A percentile compares a stretch with the other conserved stretches of the same genome.
Conservation (phyloP, 495 filamentous ascomycete species). For the Penicillium atrosanguineum region DNA sequence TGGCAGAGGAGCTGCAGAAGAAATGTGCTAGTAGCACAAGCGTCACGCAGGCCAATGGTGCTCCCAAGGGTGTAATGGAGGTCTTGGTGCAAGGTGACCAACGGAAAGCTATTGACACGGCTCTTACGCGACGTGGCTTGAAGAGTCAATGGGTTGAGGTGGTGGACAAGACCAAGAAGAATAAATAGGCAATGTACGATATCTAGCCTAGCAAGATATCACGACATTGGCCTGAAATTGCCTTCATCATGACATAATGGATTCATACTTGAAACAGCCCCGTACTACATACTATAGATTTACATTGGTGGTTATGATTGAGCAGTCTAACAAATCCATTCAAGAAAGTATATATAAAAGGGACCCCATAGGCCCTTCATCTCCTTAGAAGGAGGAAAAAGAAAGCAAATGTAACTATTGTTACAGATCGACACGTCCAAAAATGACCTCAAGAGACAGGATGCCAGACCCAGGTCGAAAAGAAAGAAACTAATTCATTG, state of each 20-base stretch:
- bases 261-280: too few species aligned
- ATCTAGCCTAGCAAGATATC: neutral
- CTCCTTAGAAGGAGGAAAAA: slow-evolving; percentile 11
- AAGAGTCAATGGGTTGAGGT: slow-evolving; percentile 59
- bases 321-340: slow-evolving; percentile 28
- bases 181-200: slow-evolving; percentile 42
- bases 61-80: slow-evolving; percentile 65
- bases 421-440: slow-evolving; percentile 11
- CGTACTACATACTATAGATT: neutral
- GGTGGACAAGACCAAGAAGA: slow-evolving; percentile 69
- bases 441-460: slow-evolving; percentile 1
- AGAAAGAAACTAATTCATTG: slow-evolving; percentile 10
- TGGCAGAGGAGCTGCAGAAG: slow-evolving; percentile 70
- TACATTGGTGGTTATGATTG: neutral
- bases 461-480: slow-evolving; percentile 17
- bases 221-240: neutral
- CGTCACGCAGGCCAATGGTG: slow-evolving; percentile 59
- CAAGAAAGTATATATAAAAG: slow-evolving; percentile 14
- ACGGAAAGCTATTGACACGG: slow-evolving; percentile 56
- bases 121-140: slow-evolving; percentile 60
- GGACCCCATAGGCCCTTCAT: slow-evolving; percentile 2
- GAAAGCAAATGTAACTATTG: slow-evolving; percentile 18
- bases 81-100: slow-evolving; percentile 71
- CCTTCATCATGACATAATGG: too few species aligned
- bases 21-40: slow-evolving; percentile 70